Percentiles rank a stretch among this genome's conserved stretches.
Evolutionary conservation across 169 alveolate species (phyloP).

Genomic region (Cryptosporidium ryanae): DNA sequence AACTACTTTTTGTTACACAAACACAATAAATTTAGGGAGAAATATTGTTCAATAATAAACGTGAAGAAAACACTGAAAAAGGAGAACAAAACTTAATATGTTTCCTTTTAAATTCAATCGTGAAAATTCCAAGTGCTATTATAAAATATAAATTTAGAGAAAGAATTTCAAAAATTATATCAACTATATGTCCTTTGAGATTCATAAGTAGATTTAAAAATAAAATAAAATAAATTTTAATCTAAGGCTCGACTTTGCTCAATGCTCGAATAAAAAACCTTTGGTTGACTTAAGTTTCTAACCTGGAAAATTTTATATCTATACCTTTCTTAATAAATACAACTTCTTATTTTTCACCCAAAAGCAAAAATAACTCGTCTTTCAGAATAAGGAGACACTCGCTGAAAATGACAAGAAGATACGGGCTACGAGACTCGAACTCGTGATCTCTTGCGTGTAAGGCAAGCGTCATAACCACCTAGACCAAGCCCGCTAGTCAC

Average conservation of each 20-base stretch:
- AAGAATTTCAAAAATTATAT: neutral
- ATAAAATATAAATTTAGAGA: neutral
- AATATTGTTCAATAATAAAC: neutral
- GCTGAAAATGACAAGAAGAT: slow-evolving; percentile 7
- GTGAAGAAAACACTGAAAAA: neutral
- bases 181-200: slow-evolving; percentile 54
- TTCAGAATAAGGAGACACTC: neutral
- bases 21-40: slow-evolving; percentile 15
- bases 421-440: slow-evolving; percentile 78
- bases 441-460: slow-evolving; percentile 77
- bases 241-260: neutral
- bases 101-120: neutral
- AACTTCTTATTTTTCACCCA: no score
- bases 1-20: no score
- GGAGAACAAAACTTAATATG: neutral
- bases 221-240: neutral
- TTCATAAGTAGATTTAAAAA: neutral
- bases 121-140: neutral
- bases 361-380: no score
- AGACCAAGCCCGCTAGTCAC: slow-evolving; percentile 75
- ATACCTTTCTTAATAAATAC: no score
- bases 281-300: no score
- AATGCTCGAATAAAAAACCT: no score
- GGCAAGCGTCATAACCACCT: slow-evolving; percentile 77
- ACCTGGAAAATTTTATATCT: no score